phyloP scores from a whole-genome alignment of 106 monocot species.

The Dendrobium nobile region DNA sequence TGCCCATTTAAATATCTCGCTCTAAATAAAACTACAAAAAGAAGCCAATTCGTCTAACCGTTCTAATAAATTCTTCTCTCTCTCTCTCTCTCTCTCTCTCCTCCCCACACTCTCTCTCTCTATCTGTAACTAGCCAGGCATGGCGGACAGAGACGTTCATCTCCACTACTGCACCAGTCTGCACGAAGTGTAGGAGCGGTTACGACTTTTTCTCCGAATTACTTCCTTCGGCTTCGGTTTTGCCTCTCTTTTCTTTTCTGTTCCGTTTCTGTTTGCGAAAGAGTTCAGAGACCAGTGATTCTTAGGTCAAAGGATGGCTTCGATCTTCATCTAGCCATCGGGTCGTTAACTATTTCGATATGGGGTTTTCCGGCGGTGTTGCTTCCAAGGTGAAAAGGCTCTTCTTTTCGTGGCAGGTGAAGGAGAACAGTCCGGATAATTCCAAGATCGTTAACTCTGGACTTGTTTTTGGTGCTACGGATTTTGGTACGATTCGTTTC shows the following conservation, averaged over 20 bases:
- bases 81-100: not conserved
- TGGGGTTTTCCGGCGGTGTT: not conserved
- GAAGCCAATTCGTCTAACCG: not conserved
- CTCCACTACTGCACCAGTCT: not conserved
- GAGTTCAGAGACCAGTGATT: not conserved
- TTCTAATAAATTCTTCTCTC: not conserved
- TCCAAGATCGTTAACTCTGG: not conserved
- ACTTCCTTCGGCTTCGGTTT: not conserved
- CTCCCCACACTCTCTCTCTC: not conserved
- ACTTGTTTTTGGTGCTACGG: not conserved
- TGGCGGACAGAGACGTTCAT: not conserved
- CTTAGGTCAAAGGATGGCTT: not conserved
- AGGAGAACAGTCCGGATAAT: not conserved
- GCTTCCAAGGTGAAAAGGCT: slow-evolving; percentile 4
- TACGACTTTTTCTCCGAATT: not conserved
- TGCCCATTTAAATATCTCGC: no score
- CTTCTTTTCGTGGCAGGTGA: not conserved
- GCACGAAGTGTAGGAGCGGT: not conserved
- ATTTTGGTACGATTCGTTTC: slow-evolving; percentile 8
- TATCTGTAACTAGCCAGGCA: not conserved
- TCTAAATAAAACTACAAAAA: not conserved
- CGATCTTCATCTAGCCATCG: slow-evolving; percentile 3
- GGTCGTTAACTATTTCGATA: not conserved
- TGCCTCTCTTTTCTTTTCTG: not conserved
- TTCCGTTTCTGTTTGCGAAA: not conserved